phyloP scores from a whole-genome alignment of 106 monocot genomes.

The Gastrodia elata region DNA sequence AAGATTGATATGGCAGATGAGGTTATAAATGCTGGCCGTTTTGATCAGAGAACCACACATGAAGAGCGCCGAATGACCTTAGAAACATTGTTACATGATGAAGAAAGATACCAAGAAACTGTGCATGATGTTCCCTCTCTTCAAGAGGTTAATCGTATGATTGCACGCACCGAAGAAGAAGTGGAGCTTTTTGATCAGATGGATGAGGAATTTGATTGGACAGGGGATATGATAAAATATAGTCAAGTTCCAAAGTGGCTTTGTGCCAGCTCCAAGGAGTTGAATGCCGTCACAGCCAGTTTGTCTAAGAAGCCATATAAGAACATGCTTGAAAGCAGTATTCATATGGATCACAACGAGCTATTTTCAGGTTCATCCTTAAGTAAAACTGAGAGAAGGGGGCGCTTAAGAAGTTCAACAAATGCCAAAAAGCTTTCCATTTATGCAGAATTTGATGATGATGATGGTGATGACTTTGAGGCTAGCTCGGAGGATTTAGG shows the following conservation, averaged over 20 bases:
- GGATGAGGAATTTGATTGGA: constrained; percentile 97
- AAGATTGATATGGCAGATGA: constrained; percentile 99
- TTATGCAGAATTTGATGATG: constrained; percentile 70
- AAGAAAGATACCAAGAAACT: constrained; percentile 83
- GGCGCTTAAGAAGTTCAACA: constrained; percentile 27
- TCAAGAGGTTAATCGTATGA: constrained; percentile 91
- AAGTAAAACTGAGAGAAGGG: constrained; percentile 46
- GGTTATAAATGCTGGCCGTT: constrained; percentile 97
- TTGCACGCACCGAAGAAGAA: constrained; percentile 85
- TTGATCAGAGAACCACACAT: constrained; percentile 97
- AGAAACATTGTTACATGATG: constrained; percentile 90
- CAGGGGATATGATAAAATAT: constrained; percentile 72
- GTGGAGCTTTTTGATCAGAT: constrained; percentile 95
- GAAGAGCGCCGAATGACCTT: constrained; percentile 91
- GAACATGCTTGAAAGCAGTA: constrained; percentile 36
- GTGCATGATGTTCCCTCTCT: constrained; percentile 94
- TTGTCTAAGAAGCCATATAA: constrained; percentile 83
- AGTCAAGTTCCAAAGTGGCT: constrained; percentile 88
- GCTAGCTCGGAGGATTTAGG: constrained; percentile 44
- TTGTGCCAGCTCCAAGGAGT: constrained; percentile 59
- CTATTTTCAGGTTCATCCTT: constrained; percentile 16
- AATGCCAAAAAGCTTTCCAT: constrained; percentile 26
- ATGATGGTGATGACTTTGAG: constrained; percentile 65
- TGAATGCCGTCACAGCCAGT: constrained; percentile 47
- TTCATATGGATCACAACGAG: constrained; percentile 27